Percentiles rank a stretch among this genome's conserved stretches.
Evolutionary conservation across 306 rosid species (phyloP).

Genomic region (Argentina anserina): DNA sequence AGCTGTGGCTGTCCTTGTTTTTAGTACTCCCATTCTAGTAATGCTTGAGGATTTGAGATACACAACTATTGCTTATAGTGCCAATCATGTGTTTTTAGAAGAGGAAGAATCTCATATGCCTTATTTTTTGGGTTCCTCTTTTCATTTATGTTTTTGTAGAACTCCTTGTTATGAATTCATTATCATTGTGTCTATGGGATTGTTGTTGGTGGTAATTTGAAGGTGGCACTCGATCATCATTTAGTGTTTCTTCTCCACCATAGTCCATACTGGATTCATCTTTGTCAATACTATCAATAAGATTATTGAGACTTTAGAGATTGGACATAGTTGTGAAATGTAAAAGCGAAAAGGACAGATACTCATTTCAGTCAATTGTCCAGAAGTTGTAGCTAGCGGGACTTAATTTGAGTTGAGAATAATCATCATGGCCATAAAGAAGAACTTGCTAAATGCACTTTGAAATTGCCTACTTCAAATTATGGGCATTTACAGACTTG

Average conservation of each 20-base stretch:
- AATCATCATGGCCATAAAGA: background rate
- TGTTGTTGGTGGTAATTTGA: background rate
- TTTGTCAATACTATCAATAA: background rate
- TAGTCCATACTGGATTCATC: background rate
- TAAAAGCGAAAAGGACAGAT: background rate
- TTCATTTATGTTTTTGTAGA: conserved; percentile 28
- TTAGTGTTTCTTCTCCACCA: background rate
- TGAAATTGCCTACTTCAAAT: background rate
- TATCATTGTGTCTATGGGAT: background rate
- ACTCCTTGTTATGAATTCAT: conserved; percentile 14
- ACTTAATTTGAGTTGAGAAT: background rate
- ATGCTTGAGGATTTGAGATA: conserved; percentile 51
- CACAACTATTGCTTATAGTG: conserved; percentile 27
- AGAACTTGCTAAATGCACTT: background rate
- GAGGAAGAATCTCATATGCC: conserved; percentile 37
- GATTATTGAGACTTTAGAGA: background rate
- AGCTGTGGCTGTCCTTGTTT: conserved; percentile 19
- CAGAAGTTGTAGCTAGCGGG: no score
- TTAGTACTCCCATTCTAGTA: background rate
- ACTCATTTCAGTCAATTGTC: background rate
- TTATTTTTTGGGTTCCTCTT: background rate
- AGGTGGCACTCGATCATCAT: background rate
- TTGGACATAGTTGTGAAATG: background rate
- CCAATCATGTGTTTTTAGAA: conserved; percentile 23
- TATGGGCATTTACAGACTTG: background rate